These are phyloP conservation scores for Coemansia aciculifera DNA, from an alignment of 192 early-diverging fungal genomes.

Conservation along the genomic window DNA sequence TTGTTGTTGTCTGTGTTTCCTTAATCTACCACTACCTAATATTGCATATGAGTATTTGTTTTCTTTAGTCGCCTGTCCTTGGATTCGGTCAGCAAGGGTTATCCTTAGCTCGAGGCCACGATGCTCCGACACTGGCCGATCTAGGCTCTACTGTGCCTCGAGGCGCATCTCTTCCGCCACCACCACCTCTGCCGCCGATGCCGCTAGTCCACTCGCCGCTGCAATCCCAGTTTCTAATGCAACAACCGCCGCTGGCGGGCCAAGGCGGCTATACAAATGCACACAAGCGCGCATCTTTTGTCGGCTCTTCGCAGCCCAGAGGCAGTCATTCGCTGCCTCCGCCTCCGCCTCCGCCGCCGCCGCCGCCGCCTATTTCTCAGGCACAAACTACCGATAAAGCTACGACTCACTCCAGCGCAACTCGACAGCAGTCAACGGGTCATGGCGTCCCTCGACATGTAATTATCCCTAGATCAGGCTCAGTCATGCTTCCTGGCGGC, in stretches of 20 bases:
- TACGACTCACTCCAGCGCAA: neutral
- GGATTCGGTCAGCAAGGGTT: neutral
- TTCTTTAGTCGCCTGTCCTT: constrained; percentile 18
- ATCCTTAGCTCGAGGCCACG: constrained; percentile 15
- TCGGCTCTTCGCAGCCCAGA: neutral
- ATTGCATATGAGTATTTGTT: neutral
- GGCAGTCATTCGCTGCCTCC: constrained; percentile 17
- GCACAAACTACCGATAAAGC: neutral
- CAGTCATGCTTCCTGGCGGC: neutral
- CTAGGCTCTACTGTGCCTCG: constrained; percentile 3
- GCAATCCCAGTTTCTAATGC: constrained; percentile 16
- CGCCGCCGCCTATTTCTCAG: neutral
- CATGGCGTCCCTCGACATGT: constrained; percentile 2
- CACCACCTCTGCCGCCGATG: constrained; percentile 22
- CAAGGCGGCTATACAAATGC: neutral
- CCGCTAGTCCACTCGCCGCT: constrained; percentile 13
- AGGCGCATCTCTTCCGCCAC: constrained; percentile 18
- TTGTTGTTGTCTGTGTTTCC: neutral
- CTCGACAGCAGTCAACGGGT: neutral
- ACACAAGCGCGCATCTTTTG: constrained; percentile 1
- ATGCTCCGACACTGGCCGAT: constrained; percentile 5
- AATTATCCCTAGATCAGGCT: neutral
- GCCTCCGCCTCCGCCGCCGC: constrained; percentile 13
- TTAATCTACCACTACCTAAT: neutral
- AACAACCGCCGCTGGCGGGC: constrained; percentile 21